These are phyloP conservation scores for Thielaviopsis ethacetica DNA, from an alignment of 2,329 filamentous ascomycete genomes.

Conservation along the genomic window DNA sequence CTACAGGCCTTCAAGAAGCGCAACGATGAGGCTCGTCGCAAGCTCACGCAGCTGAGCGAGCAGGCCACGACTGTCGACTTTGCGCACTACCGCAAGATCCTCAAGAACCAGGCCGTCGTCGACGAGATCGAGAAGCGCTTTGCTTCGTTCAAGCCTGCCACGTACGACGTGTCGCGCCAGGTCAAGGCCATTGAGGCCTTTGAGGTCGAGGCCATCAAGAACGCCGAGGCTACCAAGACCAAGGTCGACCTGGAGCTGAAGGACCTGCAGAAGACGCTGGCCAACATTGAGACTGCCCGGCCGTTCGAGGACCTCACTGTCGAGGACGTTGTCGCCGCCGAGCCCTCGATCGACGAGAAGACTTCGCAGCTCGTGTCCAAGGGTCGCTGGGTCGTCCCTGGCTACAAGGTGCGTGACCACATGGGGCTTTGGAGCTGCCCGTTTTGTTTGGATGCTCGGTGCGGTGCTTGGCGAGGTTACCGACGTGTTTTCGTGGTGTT, in stretches of 20 bases:
- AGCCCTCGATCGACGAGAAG: constrained; percentile 96
- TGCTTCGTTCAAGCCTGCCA: constrained; percentile 74
- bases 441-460: background rate
- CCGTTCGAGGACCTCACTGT: constrained; percentile 96
- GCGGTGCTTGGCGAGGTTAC: background rate
- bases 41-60: constrained; percentile 70
- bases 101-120: constrained; percentile 93
- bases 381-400: constrained; percentile 94
- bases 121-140: constrained; percentile 97
- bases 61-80: constrained; percentile 83
- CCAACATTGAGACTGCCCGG: constrained; percentile 92
- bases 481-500: background rate
- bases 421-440: background rate
- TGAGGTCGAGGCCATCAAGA: constrained; percentile 92
- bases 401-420: constrained; percentile 71
- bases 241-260: constrained; percentile 90
- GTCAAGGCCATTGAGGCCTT: constrained; percentile 97
- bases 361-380: constrained; percentile 87
- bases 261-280: constrained; percentile 84
- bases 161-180: constrained; percentile 86
- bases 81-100: constrained; percentile 69
- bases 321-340: constrained; percentile 85
- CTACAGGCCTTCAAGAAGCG: constrained; percentile 98
- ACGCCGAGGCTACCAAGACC: constrained; percentile 89
- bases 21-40: constrained; percentile 96